Evolutionary conservation across 208 protist species (phyloP), one percentile per base, ranked within the genome.

Genomic region (Leishmania arabica): DNA sequence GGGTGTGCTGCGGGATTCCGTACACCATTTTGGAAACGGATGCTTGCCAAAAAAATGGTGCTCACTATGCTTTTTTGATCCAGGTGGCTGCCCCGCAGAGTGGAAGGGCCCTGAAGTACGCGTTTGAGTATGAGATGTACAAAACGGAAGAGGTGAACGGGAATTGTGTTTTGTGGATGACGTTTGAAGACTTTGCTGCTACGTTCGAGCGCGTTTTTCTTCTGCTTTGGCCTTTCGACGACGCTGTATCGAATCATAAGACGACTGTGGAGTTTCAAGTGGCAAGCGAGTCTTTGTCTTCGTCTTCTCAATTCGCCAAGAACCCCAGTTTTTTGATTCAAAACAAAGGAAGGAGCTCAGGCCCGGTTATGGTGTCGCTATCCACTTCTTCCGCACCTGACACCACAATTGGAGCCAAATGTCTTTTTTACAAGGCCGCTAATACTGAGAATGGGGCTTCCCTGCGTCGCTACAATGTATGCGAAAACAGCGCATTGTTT

Each of bases 281-380:
- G 40, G 34, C 74, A 9, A 85, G 74, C 34, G 77, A 77, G 0
- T 78, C 51, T 54, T 81, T 81, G 6, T 53, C 79, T 21, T 27
- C 19, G 21, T 80, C 75, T 3, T 91, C 88, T 54, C 80, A 82
- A 49, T 95, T 95, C 84, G 88, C 88, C 4, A 82, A 58, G 47
- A 95, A 93, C 71, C 81, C 86, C 17, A 87, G 84, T 24, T 92
- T 91, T 86, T 81, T 88, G n/a, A 71, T 94, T 51, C 83, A 88
- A 79, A 94, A 92, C 68, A 65, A 64, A 31, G 81, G 80, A n/a
- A 81, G 73, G 49, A 24, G 17, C 17, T 73, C 81, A 49, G 79
- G 79, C 15, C 83, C 85, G 45, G 69, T 94, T 34, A 87, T 91
- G 80, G 75, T 94, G 65, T 84, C 89, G 0, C 40, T 94, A 37